Evolutionary conservation across 495 filamentous ascomycete genomes (phyloP).

Genomic region (Tuber aestivum): DNA sequence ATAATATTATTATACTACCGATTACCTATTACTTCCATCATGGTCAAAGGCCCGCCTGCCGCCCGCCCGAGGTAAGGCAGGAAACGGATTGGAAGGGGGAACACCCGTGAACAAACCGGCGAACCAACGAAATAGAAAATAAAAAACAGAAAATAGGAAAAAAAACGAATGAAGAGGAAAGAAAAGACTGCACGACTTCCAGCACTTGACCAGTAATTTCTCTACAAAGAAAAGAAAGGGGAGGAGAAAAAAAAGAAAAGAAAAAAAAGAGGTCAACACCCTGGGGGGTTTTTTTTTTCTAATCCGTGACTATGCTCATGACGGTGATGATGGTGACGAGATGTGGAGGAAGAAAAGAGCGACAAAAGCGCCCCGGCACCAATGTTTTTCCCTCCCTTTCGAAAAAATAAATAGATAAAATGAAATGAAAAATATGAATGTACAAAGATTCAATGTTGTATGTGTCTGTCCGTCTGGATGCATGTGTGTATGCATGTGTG

Average conservation of each 20-base stretch:
- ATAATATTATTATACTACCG: no score
- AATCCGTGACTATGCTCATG: neutral
- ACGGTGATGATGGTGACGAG: neutral
- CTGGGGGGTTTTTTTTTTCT: neutral
- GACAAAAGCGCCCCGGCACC: neutral
- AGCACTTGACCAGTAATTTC: neutral
- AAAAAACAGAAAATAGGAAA: neutral
- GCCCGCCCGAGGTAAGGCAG: no score
- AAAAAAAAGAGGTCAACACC: neutral
- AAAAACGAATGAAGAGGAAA: neutral
- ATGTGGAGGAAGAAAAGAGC: neutral
- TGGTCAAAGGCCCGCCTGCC: no score
- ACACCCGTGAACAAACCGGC: no score
- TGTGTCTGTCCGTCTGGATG: neutral
- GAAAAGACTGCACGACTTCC: neutral
- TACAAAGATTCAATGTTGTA: neutral
- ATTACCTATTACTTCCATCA: no score
- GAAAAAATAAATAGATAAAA: neutral
- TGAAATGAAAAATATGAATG: neutral
- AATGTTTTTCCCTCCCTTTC: neutral
- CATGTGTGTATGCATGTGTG: neutral
- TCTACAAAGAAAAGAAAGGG: neutral
- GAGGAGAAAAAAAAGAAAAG: neutral
- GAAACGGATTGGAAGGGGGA: neutral
- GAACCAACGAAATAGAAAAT: neutral